A percentile compares a stretch with the other conserved stretches of the same genome.
Evolutionary conservation across 164 flowering plant species (phyloP).

Genomic region (Aristolochia californica): DNA sequence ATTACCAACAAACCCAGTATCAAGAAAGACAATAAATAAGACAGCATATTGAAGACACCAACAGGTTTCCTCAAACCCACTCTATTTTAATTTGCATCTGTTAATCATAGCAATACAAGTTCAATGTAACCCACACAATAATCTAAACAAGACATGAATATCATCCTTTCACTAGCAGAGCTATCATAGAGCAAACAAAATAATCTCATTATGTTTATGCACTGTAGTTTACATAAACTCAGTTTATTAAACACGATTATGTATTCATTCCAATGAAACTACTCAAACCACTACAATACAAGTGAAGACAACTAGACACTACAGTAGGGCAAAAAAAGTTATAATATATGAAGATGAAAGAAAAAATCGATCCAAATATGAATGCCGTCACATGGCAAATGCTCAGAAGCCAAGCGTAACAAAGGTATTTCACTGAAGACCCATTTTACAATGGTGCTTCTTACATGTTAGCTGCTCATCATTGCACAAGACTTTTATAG

Average conservation of each 20-base stretch:
- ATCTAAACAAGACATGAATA: too few relatives aligned
- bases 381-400: too few relatives aligned
- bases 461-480: slow-evolving; percentile 25
- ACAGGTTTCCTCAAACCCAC: neutral
- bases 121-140: too few relatives aligned
- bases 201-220: too few relatives aligned
- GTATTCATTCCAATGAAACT: slow-evolving; percentile 11
- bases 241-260: too few relatives aligned
- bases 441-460: slow-evolving; percentile 6
- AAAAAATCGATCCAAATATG: too few relatives aligned
- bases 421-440: slow-evolving; percentile 34
- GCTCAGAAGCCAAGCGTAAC: slow-evolving; percentile 70
- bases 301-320: neutral
- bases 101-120: too few relatives aligned
- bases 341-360: slow-evolving; percentile 23
- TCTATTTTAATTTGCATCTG: too few relatives aligned
- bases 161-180: too few relatives aligned
- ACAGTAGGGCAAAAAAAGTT: neutral
- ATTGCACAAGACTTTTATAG: slow-evolving; percentile 4
- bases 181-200: too few relatives aligned
- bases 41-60: too few relatives aligned
- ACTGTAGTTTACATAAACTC: neutral
- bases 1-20: neutral
- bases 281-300: slow-evolving; percentile 1
- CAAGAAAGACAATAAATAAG: neutral